Conservation (phyloP, 2,329 filamentous ascomycete genomes). For the Colletotrichum tofieldiae region DNA sequence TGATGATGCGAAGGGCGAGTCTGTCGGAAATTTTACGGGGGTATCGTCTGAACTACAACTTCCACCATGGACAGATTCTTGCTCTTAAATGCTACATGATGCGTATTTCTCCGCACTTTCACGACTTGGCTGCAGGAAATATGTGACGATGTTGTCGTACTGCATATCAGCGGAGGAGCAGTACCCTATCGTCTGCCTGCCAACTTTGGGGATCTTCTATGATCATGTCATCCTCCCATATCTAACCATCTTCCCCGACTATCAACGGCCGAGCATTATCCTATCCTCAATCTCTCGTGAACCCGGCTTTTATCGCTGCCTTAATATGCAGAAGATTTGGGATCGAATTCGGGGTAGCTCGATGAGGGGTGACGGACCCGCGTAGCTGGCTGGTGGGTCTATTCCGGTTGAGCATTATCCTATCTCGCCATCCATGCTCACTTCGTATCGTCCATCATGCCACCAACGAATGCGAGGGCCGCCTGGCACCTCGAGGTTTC, state of each 20-base stretch:
- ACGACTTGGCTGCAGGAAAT: background rate
- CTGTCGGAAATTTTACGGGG: background rate
- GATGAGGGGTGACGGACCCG: slow-evolving; percentile 11
- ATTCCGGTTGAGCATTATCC: slow-evolving; percentile 22
- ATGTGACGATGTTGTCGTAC: background rate
- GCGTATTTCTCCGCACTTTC: background rate
- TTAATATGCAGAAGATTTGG: background rate
- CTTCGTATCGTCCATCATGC: background rate
- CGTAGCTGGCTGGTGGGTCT: background rate
- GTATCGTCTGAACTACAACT: background rate
- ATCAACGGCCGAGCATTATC: slow-evolving; percentile 17
- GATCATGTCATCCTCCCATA: background rate
- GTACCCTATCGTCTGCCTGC: slow-evolving; percentile 16
- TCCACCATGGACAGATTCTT: background rate
- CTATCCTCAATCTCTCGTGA: slow-evolving; percentile 5
- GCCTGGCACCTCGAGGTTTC: background rate
- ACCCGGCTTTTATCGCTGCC: background rate
- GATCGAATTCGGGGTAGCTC: background rate
- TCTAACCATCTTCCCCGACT: background rate
- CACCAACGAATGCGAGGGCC: background rate
- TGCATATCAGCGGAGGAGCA: slow-evolving; percentile 8
- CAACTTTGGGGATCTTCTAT: background rate
- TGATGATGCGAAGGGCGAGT: too few relatives aligned
- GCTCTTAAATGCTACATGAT: background rate
- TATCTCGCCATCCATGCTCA: slow-evolving; percentile 20